Base-by-base conservation (phyloP, 148 eudicot species). In the Camellia granthamiana region DNA sequence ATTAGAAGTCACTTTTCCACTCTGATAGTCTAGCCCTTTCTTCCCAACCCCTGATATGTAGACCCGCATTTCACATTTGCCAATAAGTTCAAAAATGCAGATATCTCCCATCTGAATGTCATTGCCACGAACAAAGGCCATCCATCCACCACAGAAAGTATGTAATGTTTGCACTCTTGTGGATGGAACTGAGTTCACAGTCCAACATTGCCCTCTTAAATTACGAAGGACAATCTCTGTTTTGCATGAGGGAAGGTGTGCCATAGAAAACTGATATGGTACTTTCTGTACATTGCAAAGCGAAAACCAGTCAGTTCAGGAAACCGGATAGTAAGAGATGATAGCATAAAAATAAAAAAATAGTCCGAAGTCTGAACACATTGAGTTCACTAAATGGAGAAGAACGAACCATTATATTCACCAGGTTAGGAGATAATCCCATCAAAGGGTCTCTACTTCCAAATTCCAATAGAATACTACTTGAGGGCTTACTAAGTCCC, bases 101-200 rank as follows among this genome's bases (percentile, higher is more conserved):
- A 92, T 89, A 79, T 93, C 99, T 82, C 93, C 97, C 84, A 90
- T 66, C 75, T 92, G 91, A 67, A 95, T 86, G 80, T 82, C 84
- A 80, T 95, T 95, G 69, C 73, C 97, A 73, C 99, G 94, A 44
- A 85, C 95, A 91, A 95, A 95, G 16, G 93, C 89, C 84, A 88
- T 82, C 99, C 99, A 95, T 7, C 99, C 99, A 75, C 95, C 97
- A 80, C 93, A 89, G 71, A 95, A 84, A 5, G 90, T 90, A 86
- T 92, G 93, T 85, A 85, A 78, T 5, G 88, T 83, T 46, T 78
- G 88, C 67, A 78, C 86, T 80, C 82, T 92, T 30, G 44, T 65
- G 71, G 92, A 85, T 64, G 99, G 94, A 67, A 92, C 72, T 19
- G 92, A 90, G 79, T 88, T 95, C 58, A 95, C 87, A 51, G 86